Evolutionary conservation across 2,329 filamentous ascomycete genomes (phyloP).

Genomic region (Coniochaeta prunicola): DNA sequence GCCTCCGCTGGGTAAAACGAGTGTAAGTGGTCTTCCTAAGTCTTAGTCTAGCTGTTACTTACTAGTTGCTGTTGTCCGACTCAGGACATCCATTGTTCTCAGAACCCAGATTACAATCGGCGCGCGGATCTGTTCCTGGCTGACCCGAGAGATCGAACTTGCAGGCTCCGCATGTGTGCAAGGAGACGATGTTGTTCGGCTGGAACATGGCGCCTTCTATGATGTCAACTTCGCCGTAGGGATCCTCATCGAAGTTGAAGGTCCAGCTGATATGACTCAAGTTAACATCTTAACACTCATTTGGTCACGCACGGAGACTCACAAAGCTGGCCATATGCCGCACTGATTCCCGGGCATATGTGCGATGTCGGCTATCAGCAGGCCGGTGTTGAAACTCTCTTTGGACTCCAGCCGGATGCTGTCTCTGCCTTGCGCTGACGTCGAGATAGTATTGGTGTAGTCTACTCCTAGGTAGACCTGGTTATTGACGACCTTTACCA

Average conservation of each 20-base stretch:
- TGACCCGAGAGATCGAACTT: slow-evolving; percentile 26
- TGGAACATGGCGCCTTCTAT: slow-evolving; percentile 58
- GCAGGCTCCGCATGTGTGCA: slow-evolving; percentile 43
- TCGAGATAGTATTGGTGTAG: slow-evolving; percentile 19
- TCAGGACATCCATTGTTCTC: slow-evolving; percentile 7
- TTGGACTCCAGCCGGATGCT: slow-evolving; percentile 62
- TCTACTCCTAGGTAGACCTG: slow-evolving; percentile 39
- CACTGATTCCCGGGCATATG: slow-evolving; percentile 62
- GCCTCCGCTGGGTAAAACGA: not conserved
- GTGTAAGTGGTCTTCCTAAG: not conserved
- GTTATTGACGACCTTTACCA: slow-evolving; percentile 26
- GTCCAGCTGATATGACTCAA: slow-evolving; percentile 37
- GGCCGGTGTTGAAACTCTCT: slow-evolving; percentile 53
- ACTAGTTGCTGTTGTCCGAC: slow-evolving; percentile 9
- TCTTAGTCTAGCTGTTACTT: not conserved
- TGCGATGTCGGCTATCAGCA: slow-evolving; percentile 61
- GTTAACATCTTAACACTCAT: slow-evolving; percentile 33
- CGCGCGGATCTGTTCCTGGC: slow-evolving; percentile 28
- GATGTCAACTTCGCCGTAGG: slow-evolving; percentile 58
- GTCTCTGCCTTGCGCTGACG: slow-evolving; percentile 28
- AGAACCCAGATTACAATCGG: slow-evolving; percentile 12
- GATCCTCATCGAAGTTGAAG: slow-evolving; percentile 48
- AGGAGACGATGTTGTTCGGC: slow-evolving; percentile 45
- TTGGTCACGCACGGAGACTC: slow-evolving; percentile 32
- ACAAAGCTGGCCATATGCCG: slow-evolving; percentile 64